Conservation (phyloP, 2,329 filamentous ascomycete genomes). For the Pseudogymnoascus sp. region DNA sequence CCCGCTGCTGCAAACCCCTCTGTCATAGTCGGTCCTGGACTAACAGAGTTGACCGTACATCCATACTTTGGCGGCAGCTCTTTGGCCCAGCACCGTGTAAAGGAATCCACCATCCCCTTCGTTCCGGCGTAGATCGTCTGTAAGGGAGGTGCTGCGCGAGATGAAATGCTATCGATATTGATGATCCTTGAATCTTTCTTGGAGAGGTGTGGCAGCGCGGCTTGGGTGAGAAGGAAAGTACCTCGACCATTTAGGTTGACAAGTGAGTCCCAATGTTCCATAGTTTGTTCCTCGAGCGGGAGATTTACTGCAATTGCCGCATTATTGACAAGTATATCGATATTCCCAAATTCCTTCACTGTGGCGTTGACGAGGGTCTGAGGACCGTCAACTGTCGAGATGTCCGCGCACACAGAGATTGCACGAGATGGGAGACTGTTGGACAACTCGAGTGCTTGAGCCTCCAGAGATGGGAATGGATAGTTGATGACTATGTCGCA, state of each 20-base stretch:
- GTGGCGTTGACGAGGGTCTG: conserved; percentile 30
- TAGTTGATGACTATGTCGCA: conserved; percentile 43
- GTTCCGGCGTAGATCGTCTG: conserved; percentile 42
- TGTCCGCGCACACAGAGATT: conserved; percentile 36
- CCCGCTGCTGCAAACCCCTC: conserved; percentile 29
- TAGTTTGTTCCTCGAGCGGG: conserved; percentile 31
- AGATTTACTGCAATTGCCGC: conserved; percentile 33
- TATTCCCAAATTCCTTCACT: conserved; percentile 28
- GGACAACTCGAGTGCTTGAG: conserved; percentile 26
- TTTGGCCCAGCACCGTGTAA: conserved; percentile 35
- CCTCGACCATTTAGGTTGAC: conserved; percentile 35
- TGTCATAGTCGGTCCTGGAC: conserved; percentile 36
- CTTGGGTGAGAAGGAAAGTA: conserved; percentile 36
- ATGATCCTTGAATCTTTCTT: conserved; percentile 32
- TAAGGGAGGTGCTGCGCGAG: conserved; percentile 28
- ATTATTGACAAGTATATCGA: conserved; percentile 40
- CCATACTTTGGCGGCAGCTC: conserved; percentile 38
- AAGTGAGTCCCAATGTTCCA: conserved; percentile 32
- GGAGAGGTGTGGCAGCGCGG: conserved; percentile 32
- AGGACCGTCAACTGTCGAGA: conserved; percentile 32
- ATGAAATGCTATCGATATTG: conserved; percentile 34
- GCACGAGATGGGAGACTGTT: conserved; percentile 24
- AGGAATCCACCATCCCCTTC: conserved; percentile 41
- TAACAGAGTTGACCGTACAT: conserved; percentile 38
- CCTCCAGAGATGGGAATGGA: conserved; percentile 27